Conservation (phyloP, 495 filamentous ascomycete species). For the Halenospora varia region DNA sequence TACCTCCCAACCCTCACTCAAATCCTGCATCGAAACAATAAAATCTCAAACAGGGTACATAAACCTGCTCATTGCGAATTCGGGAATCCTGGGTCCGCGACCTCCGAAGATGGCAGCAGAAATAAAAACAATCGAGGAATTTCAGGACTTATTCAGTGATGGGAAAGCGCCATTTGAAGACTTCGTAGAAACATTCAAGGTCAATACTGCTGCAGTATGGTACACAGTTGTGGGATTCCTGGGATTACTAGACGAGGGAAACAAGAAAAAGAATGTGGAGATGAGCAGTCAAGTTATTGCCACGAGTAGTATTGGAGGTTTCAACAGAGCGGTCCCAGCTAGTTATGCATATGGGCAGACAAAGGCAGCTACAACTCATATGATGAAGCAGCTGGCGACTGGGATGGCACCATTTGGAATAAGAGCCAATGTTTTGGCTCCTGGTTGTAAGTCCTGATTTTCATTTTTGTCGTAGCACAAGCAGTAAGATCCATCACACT, state of each 20-base stretch:
- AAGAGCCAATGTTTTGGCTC: slow-evolving; percentile 60
- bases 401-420: slow-evolving; percentile 54
- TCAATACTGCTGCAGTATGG: slow-evolving; percentile 58
- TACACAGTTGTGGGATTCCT: slow-evolving; percentile 63
- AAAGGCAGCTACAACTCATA: slow-evolving; percentile 60
- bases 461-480: not conserved
- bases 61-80: slow-evolving; percentile 64
- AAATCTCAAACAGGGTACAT: slow-evolving; percentile 50
- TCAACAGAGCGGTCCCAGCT: slow-evolving; percentile 50
- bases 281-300: slow-evolving; percentile 61
- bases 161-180: slow-evolving; percentile 51
- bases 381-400: slow-evolving; percentile 58
- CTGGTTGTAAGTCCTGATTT: slow-evolving; percentile 49
- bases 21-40: slow-evolving; percentile 44
- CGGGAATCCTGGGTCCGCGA: slow-evolving; percentile 55
- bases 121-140: slow-evolving; percentile 36
- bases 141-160: slow-evolving; percentile 47
- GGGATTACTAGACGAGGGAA: slow-evolving; percentile 57
- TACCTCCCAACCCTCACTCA: slow-evolving; percentile 55
- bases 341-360: slow-evolving; percentile 59
- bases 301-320: slow-evolving; percentile 57
- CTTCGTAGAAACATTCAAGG: slow-evolving; percentile 52
- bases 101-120: not conserved
- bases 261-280: slow-evolving; percentile 46
- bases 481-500: not conserved